A percentile compares a stretch with the other conserved stretches of the same genome.
Evolutionary conservation across 495 filamentous ascomycete genomes (phyloP).

Genomic region (Tricharina praecox): DNA sequence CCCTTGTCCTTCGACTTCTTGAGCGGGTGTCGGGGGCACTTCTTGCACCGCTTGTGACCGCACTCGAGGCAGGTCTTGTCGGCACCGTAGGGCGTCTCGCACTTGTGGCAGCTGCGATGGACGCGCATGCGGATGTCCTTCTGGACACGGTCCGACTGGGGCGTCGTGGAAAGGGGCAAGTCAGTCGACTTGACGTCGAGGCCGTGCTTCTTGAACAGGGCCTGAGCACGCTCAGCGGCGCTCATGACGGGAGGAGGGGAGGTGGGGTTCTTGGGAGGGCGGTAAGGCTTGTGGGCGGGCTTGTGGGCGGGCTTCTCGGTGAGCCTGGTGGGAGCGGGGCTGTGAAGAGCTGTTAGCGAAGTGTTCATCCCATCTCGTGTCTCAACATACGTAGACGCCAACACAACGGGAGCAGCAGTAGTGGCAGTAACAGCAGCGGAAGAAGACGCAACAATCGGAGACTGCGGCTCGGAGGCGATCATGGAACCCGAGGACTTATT

Average conservation of each 20-base stretch:
- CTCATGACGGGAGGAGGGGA: slow-evolving; percentile 16
- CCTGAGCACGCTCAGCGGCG: slow-evolving; percentile 22
- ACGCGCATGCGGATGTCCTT: slow-evolving; percentile 86
- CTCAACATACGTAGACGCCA: too few relatives aligned
- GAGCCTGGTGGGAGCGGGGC: background rate
- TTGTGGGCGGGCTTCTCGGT: background rate
- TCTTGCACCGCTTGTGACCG: slow-evolving; percentile 59
- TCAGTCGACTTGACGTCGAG: slow-evolving; percentile 21
- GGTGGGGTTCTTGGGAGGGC: slow-evolving; percentile 11
- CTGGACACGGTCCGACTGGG: slow-evolving; percentile 42
- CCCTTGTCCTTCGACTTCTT: slow-evolving; percentile 33
- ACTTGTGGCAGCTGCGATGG: slow-evolving; percentile 65
- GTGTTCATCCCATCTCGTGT: too few relatives aligned
- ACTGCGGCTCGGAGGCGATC: slow-evolving; percentile 1
- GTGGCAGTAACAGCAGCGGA: background rate
- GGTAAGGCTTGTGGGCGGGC: background rate
- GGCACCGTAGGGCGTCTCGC: slow-evolving; percentile 51
- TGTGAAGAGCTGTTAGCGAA: slow-evolving; percentile 1
- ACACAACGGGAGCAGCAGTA: background rate
- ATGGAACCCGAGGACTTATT: slow-evolving; percentile 4
- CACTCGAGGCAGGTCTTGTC: slow-evolving; percentile 56
- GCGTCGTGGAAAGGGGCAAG: slow-evolving; percentile 18
- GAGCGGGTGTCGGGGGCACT: slow-evolving; percentile 55
- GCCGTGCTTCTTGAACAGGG: slow-evolving; percentile 26
- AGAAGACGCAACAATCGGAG: background rate